Evolutionary conservation across 2,329 filamentous ascomycete species (phyloP), one percentile per base, ranked within the genome.

Genomic region (Rhinocladiella mackenziei): DNA sequence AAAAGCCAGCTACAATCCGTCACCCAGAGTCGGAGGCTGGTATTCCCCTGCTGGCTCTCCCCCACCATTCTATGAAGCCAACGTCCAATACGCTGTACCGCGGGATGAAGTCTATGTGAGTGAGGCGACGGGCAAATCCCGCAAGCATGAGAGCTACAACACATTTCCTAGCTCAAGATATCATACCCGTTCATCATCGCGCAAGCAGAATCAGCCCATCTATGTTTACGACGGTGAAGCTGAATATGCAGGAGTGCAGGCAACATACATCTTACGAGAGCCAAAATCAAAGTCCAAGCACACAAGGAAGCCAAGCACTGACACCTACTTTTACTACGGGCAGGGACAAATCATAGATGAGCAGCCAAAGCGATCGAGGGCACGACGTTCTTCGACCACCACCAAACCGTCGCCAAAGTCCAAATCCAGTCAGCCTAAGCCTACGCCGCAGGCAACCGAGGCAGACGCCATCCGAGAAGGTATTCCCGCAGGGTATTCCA

Each of bases 401-500:
- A 69, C 67, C 38, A 69, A 52, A 33, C 66, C 68, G 2, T 61
- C 67, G 1, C 67, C 58, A 31, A 62, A 70, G 62, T 62, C 71
- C 57, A 69, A 68, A 54, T 60, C 63, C 9, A 42, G 60, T 9
- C 51, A 62, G 10, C 48, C 61, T 18, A 56, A 63, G 4, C 65
- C 68, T 42, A 58, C 67, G 5, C 61, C 69, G 33, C 66, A 66
- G 35, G 81, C 81, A 45, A 83, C 78, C 32, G 78, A 78, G 63
- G 84, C 86, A 43, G 80, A 83, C 56, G 78, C 78, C 46, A 69
- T 69, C 50, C 70, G 72, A 20, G 76, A 73, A 60, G 77, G 80
- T 48, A 96, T 98, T 45, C 89, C 92, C 2, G 67, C 81, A 1
- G 91, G 92, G 51, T 98, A 94, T 72, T 94, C 88, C 18, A 81